phyloP scores from a whole-genome alignment of 169 alveolate species.

The Cryptosporidium parvum region DNA sequence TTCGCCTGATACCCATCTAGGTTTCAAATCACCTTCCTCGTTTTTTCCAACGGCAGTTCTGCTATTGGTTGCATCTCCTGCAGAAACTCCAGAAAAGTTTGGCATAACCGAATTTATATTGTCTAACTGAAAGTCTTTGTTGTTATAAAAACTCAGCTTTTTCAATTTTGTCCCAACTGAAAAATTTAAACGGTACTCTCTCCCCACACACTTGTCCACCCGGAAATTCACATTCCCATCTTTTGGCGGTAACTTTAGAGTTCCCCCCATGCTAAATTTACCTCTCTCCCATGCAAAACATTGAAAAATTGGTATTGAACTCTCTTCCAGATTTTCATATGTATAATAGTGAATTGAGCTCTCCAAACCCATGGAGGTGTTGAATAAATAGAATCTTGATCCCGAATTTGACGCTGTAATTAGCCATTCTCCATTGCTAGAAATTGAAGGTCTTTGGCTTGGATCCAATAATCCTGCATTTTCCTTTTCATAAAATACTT shows the following conservation, averaged over 20 bases:
- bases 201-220: slow-evolving; percentile 63
- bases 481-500: not conserved
- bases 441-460: slow-evolving; percentile 57
- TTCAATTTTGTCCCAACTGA: slow-evolving; percentile 56
- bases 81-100: slow-evolving; percentile 33
- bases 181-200: slow-evolving; percentile 51
- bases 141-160: slow-evolving; percentile 25
- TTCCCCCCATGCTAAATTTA: not conserved
- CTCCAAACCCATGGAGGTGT: not conserved
- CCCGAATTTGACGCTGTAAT: slow-evolving; percentile 67
- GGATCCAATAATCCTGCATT: slow-evolving; percentile 20
- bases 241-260: slow-evolving; percentile 27
- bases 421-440: slow-evolving; percentile 55
- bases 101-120: slow-evolving; percentile 53
- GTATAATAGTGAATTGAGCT: slow-evolving; percentile 15
- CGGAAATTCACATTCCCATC: slow-evolving; percentile 22
- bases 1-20: slow-evolving; percentile 74
- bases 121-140: slow-evolving; percentile 47
- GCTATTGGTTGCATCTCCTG: slow-evolving; percentile 10
- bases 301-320: slow-evolving; percentile 36
- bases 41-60: slow-evolving; percentile 14
- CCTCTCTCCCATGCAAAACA: slow-evolving; percentile 62
- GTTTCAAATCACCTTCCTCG: not conserved
- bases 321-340: not conserved
- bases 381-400: slow-evolving; percentile 6